Conservation (phyloP, 129 eudicot genomes). For the carrot (Daucus carota) region DNA sequence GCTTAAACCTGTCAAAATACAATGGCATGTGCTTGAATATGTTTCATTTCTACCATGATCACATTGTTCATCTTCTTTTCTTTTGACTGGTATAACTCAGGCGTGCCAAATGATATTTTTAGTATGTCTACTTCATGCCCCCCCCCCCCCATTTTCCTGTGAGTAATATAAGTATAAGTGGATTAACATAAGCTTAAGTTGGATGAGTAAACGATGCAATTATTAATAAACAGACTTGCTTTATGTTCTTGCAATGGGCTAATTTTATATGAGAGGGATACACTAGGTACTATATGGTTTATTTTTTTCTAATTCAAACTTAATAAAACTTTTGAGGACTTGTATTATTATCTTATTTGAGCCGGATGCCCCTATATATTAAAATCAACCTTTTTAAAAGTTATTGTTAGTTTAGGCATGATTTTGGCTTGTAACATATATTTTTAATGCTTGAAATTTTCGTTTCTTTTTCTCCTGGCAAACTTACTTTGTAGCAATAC, state of each 20-base stretch:
- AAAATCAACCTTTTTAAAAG: background rate
- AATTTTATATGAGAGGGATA: background rate
- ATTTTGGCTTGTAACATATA: background rate
- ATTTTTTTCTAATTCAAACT: background rate
- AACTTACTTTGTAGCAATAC: conserved; percentile 3
- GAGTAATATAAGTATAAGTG: background rate
- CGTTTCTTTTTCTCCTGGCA: background rate
- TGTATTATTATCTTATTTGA: background rate
- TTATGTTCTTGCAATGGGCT: background rate
- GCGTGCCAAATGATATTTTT: background rate
- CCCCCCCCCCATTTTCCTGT: background rate
- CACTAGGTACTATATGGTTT: background rate
- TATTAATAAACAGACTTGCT: background rate
- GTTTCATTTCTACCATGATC: background rate
- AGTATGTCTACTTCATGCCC: background rate
- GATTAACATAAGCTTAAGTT: background rate
- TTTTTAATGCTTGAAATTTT: background rate
- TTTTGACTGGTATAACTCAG: too few species aligned
- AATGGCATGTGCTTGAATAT: background rate
- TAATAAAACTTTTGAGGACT: background rate
- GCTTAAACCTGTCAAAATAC: background rate
- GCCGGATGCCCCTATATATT: background rate
- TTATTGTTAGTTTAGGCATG: background rate
- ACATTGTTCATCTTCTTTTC: too few species aligned
- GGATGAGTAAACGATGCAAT: background rate